phyloP scores from a whole-genome alignment of 208 protist species.

The Wallacemonas sp. region DNA sequence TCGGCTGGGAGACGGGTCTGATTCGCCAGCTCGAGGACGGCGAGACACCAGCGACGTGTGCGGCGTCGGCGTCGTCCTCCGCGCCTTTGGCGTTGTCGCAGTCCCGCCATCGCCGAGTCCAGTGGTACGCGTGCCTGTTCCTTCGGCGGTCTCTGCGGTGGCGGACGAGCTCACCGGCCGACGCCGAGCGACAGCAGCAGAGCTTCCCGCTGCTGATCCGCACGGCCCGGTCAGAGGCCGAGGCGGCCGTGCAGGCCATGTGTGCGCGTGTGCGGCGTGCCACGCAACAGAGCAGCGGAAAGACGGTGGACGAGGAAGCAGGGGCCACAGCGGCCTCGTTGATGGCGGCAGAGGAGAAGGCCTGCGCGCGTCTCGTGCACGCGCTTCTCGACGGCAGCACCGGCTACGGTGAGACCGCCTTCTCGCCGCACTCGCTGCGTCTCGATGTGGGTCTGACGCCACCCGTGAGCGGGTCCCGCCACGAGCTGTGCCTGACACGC shows the following conservation, averaged over 20 bases:
- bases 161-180: neutral
- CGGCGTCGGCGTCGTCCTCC: neutral
- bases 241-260: neutral
- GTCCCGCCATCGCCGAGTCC: neutral
- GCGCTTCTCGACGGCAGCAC: conserved; percentile 2
- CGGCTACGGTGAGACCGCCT: conserved; percentile 5
- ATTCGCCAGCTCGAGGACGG: conserved; percentile 7
- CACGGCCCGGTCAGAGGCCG: neutral
- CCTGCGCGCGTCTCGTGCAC: neutral
- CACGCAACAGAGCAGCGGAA: neutral
- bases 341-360: neutral
- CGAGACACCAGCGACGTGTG: neutral
- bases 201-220: conserved; percentile 7
- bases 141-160: neutral
- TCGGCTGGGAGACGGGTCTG: neutral
- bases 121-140: conserved; percentile 1
- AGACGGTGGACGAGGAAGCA: too few species aligned
- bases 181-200: neutral
- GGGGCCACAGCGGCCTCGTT: neutral
- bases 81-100: neutral
- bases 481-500: neutral
- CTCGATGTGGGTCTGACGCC: neutral
- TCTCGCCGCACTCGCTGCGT: conserved; percentile 4
- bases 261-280: neutral
- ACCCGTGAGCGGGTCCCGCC: neutral